A percentile compares a stretch with the other conserved stretches of the same genome.
phyloP scores from a whole-genome alignment of 140 eudicot species.

The Anethum foeniculum region DNA sequence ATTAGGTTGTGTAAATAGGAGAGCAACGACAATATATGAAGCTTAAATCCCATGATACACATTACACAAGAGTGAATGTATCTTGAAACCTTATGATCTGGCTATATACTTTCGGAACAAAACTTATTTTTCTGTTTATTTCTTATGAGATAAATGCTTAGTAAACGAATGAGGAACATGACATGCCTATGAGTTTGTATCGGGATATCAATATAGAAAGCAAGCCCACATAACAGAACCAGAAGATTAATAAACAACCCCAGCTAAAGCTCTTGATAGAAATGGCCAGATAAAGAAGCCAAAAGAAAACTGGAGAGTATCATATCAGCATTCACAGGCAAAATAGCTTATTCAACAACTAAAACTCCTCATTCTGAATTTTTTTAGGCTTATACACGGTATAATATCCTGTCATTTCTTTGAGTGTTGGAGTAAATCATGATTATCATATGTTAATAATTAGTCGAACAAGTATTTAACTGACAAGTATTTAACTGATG shows the following conservation, averaged over 20 bases:
- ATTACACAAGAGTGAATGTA: neutral
- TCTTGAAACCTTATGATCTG: neutral
- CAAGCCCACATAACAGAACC: neutral
- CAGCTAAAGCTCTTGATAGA: neutral
- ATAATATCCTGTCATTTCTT: no score
- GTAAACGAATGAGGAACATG: neutral
- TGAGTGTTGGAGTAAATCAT: no score
- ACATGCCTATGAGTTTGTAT: neutral
- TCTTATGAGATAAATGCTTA: neutral
- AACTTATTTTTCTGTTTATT: neutral
- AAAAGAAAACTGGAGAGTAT: no score
- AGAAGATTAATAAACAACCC: neutral
- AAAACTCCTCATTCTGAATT: neutral
- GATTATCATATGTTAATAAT: neutral
- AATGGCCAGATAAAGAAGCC: neutral
- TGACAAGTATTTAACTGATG: neutral
- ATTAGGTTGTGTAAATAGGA: neutral
- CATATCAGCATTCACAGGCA: neutral
- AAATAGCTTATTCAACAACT: neutral
- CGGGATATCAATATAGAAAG: neutral
- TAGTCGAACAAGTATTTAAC: neutral
- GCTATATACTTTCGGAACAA: neutral
- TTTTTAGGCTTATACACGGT: neutral
- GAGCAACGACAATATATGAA: neutral
- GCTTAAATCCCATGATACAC: neutral